Conservation (phyloP, 768 basidiomycete genomes). For the Phylloporus scabripes region DNA sequence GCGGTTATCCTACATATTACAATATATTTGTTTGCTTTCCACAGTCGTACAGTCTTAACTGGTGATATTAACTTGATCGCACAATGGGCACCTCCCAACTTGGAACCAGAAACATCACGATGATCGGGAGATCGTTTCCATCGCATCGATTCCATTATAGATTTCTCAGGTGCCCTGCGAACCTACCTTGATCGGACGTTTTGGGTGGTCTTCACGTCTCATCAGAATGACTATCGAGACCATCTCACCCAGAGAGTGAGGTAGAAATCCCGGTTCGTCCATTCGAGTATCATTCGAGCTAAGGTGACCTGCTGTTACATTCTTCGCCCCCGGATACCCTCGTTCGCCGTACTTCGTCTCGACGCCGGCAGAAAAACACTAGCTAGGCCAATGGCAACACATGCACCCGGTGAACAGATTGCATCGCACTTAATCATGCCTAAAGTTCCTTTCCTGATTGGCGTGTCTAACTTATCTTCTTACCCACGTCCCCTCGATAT, state of each 20-base stretch:
- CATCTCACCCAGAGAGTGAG: conserved; percentile 6
- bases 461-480: no score
- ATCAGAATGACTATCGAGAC: conserved; percentile 3
- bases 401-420: no score
- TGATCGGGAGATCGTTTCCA: neutral
- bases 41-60: no score
- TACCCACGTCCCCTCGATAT: no score
- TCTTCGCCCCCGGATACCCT: conserved; percentile 58
- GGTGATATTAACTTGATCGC: no score
- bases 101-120: no score
- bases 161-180: conserved; percentile 4
- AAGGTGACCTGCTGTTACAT: conserved; percentile 28
- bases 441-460: no score
- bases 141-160: neutral
- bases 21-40: no score
- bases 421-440: no score
- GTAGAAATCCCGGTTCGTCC: conserved; percentile 14
- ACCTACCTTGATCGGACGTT: neutral
- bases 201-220: neutral
- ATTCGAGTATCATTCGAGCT: conserved; percentile 16
- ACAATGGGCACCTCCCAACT: no score
- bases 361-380: conserved; percentile 17
- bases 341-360: conserved; percentile 48
- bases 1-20: neutral
- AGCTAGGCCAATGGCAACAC: conserved; percentile 1